These are phyloP conservation scores for Fusarium sp. DNA, from an alignment of 2,329 filamentous ascomycete genomes.

Conservation along the genomic window DNA sequence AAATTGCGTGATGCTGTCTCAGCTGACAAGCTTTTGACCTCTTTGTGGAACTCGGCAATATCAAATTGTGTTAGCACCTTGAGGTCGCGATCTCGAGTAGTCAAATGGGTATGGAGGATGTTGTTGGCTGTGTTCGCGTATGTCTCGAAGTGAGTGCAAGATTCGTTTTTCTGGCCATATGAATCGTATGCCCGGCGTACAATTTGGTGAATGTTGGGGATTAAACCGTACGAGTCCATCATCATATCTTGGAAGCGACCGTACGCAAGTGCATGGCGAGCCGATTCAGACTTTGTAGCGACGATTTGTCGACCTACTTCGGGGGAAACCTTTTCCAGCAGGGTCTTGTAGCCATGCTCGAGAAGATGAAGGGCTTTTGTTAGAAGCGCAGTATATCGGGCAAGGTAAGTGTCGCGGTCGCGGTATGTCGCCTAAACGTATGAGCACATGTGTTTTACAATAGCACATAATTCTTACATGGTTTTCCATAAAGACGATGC, in stretches of 20 bases:
- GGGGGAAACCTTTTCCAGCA: conserved; percentile 64
- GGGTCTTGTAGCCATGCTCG: conserved; percentile 67
- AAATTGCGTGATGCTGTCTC: conserved; percentile 70
- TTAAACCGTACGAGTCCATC: conserved; percentile 66
- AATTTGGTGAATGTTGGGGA: conserved; percentile 68
- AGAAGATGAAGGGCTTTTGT: conserved; percentile 73
- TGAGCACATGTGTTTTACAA: conserved; percentile 1
- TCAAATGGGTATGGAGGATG: conserved; percentile 66
- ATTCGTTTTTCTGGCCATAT: conserved; percentile 60
- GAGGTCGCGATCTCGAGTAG: conserved; percentile 66
- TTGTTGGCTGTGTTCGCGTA: conserved; percentile 67
- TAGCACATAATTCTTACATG: conserved; percentile 69
- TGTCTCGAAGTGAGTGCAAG: conserved; percentile 61
- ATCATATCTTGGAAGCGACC: conserved; percentile 71
- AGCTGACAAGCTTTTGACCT: conserved; percentile 61
- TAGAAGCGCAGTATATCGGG: conserved; percentile 86
- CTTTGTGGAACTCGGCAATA: conserved; percentile 65
- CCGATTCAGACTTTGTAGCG: conserved; percentile 69
- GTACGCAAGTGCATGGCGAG: conserved; percentile 70
- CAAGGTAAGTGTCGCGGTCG: conserved; percentile 88
- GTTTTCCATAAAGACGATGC: conserved; percentile 90
- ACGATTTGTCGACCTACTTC: conserved; percentile 68
- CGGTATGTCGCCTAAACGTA: conserved; percentile 77
- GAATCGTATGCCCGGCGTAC: conserved; percentile 65
- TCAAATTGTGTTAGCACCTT: conserved; percentile 66